Evolutionary conservation across 352 stramenopile genomes (phyloP).

Genomic region (Aphanomyces cochlioides): DNA sequence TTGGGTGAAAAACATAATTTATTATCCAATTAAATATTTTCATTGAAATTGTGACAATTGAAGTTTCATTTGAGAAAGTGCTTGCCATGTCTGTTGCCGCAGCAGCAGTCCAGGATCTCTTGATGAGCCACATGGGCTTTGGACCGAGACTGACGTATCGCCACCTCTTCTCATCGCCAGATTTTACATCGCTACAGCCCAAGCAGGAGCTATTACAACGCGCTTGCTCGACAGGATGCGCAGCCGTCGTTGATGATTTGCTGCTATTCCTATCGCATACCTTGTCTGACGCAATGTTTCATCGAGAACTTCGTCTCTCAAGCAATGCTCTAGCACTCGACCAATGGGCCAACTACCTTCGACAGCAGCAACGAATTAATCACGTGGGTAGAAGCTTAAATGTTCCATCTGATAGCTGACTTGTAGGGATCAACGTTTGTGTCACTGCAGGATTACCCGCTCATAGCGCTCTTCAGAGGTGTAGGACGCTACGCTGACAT

Average conservation of each 20-base stretch:
- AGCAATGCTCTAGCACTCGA: slow-evolving; percentile 40
- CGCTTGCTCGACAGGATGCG: slow-evolving; percentile 50
- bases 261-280: slow-evolving; percentile 76
- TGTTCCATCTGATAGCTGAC: not conserved
- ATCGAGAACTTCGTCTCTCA: slow-evolving; percentile 40
- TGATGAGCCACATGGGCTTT: slow-evolving; percentile 28
- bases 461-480: slow-evolving; percentile 21
- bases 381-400: not conserved
- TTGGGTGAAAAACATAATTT: not conserved
- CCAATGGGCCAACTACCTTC: slow-evolving; percentile 67
- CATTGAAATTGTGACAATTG: not conserved
- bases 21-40: not conserved
- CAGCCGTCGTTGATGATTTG: slow-evolving; percentile 62
- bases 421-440: slow-evolving; percentile 18
- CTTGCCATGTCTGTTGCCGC: not conserved
- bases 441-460: slow-evolving; percentile 26
- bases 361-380: slow-evolving; percentile 18
- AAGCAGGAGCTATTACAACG: slow-evolving; percentile 52
- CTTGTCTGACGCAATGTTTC: slow-evolving; percentile 54
- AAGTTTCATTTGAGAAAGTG: not conserved
- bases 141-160: slow-evolving; percentile 9
- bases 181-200: slow-evolving; percentile 13
- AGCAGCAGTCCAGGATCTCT: slow-evolving; percentile 17
- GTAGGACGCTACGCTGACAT: slow-evolving; percentile 22
- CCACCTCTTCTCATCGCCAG: slow-evolving; percentile 7